A percentile compares a stretch with the other conserved stretches of the same genome.
These are phyloP conservation scores for Erysimum cheiri DNA, from an alignment of 441 rosid species.

Conservation along the genomic window DNA sequence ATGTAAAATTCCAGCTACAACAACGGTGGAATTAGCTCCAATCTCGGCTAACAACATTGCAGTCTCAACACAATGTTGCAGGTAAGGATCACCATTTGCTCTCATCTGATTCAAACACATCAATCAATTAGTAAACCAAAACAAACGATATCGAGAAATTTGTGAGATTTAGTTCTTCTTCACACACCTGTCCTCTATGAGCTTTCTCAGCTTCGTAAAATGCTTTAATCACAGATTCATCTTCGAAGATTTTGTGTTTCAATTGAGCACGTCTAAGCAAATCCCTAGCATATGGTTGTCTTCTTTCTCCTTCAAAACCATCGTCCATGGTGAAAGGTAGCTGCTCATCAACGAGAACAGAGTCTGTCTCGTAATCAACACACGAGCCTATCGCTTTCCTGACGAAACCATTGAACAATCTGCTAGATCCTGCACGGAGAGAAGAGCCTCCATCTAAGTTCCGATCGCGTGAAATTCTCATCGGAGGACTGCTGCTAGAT, in stretches of 20 bases:
- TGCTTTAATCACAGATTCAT: slow-evolving; percentile 82
- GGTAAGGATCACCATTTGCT: slow-evolving; percentile 90
- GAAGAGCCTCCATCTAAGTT: slow-evolving; percentile 46
- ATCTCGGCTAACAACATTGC: slow-evolving; percentile 75
- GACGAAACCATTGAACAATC: slow-evolving; percentile 72
- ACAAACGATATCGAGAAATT: not conserved
- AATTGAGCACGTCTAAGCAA: slow-evolving; percentile 68
- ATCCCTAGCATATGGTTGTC: slow-evolving; percentile 62
- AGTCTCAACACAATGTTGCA: slow-evolving; percentile 96
- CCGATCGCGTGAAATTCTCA: slow-evolving; percentile 57
- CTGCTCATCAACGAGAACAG: slow-evolving; percentile 58
- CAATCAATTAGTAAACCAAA: not conserved
- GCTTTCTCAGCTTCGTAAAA: slow-evolving; percentile 92
- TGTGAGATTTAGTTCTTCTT: not conserved
- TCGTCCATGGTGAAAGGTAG: slow-evolving; percentile 81
- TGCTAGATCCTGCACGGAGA: slow-evolving; percentile 51
- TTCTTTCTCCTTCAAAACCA: slow-evolving; percentile 46
- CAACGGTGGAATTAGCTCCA: slow-evolving; percentile 84
- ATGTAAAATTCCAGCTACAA: slow-evolving; percentile 94
- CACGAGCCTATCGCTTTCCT: slow-evolving; percentile 77
- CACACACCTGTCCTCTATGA: slow-evolving; percentile 87
- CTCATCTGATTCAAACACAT: slow-evolving; percentile 59
- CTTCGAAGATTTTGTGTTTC: slow-evolving; percentile 74
- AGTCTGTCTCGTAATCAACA: slow-evolving; percentile 61
- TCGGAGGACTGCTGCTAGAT: slow-evolving; percentile 68